phyloP scores from a whole-genome alignment of 495 filamentous ascomycete species.

The Mytilinidion resinicola region DNA sequence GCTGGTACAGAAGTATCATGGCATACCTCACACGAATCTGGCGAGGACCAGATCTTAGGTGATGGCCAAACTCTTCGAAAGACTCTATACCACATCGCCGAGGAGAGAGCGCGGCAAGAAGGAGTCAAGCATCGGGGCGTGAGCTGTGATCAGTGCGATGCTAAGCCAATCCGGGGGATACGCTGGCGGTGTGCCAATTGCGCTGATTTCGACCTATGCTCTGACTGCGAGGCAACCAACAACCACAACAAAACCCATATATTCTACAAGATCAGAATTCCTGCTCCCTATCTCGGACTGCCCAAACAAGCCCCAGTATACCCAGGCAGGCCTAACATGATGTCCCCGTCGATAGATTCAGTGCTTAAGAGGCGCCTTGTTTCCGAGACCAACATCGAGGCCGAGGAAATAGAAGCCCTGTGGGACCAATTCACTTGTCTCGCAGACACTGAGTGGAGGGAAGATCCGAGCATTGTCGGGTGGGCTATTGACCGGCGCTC shows the following conservation, averaged over 20 bases:
- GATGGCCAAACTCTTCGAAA: slow-evolving; percentile 50
- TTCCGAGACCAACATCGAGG: slow-evolving; percentile 69
- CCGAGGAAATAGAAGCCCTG: slow-evolving; percentile 78
- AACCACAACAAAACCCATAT: slow-evolving; percentile 91
- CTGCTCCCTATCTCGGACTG: slow-evolving; percentile 56
- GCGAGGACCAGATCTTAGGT: slow-evolving; percentile 37
- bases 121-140: slow-evolving; percentile 94
- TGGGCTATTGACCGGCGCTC: slow-evolving; percentile 85
- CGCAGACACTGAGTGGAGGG: slow-evolving; percentile 76
- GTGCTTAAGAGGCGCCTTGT: slow-evolving; percentile 58
- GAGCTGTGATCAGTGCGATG: slow-evolving; percentile 79
- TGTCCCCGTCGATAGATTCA: slow-evolving; percentile 57
- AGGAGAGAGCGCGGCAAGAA: slow-evolving; percentile 69
- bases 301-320: slow-evolving; percentile 47
- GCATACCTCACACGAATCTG: slow-evolving; percentile 9
- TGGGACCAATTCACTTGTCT: slow-evolving; percentile 96
- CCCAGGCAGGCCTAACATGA: slow-evolving; percentile 71
- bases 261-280: slow-evolving; percentile 86
- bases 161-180: slow-evolving; percentile 82
- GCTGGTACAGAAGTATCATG: slow-evolving; percentile 22
- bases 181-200: slow-evolving; percentile 91
- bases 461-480: slow-evolving; percentile 67
- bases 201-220: slow-evolving; percentile 65
- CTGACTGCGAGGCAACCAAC: slow-evolving; percentile 40
- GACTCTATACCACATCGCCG: slow-evolving; percentile 44